These are phyloP conservation scores for Penicillium flavigenum DNA, from an alignment of 495 filamentous ascomycete species.

Conservation along the genomic window DNA sequence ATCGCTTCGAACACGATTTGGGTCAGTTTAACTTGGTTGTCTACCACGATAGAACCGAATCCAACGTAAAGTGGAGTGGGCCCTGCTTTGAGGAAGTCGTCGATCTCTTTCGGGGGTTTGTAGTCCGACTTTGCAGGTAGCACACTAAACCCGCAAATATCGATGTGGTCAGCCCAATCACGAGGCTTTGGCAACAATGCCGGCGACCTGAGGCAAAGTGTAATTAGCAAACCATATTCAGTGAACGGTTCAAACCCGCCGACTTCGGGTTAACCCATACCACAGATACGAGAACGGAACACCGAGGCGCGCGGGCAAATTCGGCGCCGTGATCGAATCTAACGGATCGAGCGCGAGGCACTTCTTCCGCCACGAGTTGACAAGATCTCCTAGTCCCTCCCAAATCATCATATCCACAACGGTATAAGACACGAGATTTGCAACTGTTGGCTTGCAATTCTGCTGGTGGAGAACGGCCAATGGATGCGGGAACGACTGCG, in stretches of 20 bases:
- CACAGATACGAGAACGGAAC: conserved; percentile 82
- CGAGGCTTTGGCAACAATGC: conserved; percentile 74
- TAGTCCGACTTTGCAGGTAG: conserved; percentile 63
- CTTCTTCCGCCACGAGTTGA: conserved; percentile 69
- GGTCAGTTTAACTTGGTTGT: conserved; percentile 68
- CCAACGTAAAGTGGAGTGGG: conserved; percentile 78
- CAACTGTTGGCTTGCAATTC: conserved; percentile 53
- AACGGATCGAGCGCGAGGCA: conserved; percentile 66
- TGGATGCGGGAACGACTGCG: conserved; percentile 55
- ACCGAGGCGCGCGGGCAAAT: conserved; percentile 58
- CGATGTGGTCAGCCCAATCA: conserved; percentile 72
- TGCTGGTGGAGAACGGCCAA: conserved; percentile 54
- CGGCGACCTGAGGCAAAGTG: conserved; percentile 53
- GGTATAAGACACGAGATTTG: conserved; percentile 74
- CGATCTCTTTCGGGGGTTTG: conserved; percentile 60
- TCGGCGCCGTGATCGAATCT: conserved; percentile 66
- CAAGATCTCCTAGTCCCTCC: conserved; percentile 75
- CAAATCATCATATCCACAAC: conserved; percentile 81
- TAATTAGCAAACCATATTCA: not conserved
- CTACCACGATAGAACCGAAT: conserved; percentile 79
- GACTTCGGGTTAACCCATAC: conserved; percentile 25
- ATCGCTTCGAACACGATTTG: conserved; percentile 68
- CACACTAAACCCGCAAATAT: conserved; percentile 74
- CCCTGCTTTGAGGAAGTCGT: conserved; percentile 61
- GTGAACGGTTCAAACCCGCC: not conserved